Evolutionary conservation across 2,329 filamentous ascomycete species (phyloP).

Genomic region (Microascus cirrosus): DNA sequence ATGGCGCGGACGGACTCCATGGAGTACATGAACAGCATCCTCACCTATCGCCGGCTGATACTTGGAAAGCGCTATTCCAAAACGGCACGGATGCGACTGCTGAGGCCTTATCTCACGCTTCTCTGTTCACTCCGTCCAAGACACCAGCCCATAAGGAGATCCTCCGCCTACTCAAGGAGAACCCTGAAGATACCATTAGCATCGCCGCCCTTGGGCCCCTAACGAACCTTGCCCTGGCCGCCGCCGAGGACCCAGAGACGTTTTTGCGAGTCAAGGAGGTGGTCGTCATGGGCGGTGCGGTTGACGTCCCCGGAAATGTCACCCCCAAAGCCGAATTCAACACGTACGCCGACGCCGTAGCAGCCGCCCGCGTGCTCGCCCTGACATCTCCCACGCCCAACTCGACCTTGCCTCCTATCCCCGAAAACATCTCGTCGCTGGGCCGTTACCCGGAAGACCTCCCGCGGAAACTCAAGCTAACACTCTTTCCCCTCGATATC

Average conservation of each 20-base stretch:
- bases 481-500: constrained; percentile 66
- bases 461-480: constrained; percentile 52
- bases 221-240: constrained; percentile 87
- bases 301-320: constrained; percentile 72
- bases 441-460: constrained; percentile 53
- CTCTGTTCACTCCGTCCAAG: constrained; percentile 66
- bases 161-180: constrained; percentile 70
- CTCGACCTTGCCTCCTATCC: constrained; percentile 68
- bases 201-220: constrained; percentile 83
- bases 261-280: constrained; percentile 86
- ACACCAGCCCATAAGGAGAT: constrained; percentile 74
- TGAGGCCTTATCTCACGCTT: constrained; percentile 33
- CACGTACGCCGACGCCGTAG: constrained; percentile 75
- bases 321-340: constrained; percentile 90
- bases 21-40: constrained; percentile 66
- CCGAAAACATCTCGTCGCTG: constrained; percentile 36
- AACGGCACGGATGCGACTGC: constrained; percentile 18
- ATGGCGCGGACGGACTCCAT: constrained; percentile 67
- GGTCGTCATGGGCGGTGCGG: constrained; percentile 87
- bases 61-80: constrained; percentile 59
- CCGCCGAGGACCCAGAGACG: constrained; percentile 76
- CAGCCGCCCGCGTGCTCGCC: constrained; percentile 66
- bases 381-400: constrained; percentile 62
- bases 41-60: constrained; percentile 61
- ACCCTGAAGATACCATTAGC: constrained; percentile 75